A percentile compares a stretch with the other conserved stretches of the same genome.
Evolutionary conservation across 768 basidiomycete genomes (phyloP).

Genomic region (Pleurotus sapidus): DNA sequence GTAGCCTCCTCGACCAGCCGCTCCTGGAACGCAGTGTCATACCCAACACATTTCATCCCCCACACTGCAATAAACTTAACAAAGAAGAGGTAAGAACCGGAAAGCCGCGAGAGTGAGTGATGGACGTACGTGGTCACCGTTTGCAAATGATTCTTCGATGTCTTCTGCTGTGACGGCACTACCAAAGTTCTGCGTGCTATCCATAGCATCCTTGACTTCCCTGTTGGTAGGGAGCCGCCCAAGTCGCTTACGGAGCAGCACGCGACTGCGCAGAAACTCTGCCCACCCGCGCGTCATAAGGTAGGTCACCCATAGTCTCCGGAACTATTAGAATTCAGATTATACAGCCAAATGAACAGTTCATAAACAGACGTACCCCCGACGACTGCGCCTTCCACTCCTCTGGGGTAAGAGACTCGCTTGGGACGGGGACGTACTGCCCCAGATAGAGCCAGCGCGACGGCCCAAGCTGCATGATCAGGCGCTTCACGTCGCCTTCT

Average conservation of each 20-base stretch:
- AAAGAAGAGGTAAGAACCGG: neutral
- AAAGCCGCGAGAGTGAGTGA: neutral
- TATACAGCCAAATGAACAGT: neutral
- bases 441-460: conserved; percentile 27
- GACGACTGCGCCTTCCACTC: conserved; percentile 22
- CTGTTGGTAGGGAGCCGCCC: conserved; percentile 20
- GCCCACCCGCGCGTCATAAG: conserved; percentile 28
- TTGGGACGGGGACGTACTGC: conserved; percentile 16
- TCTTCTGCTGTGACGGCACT: conserved; percentile 19
- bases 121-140: conserved; percentile 28
- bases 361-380: neutral
- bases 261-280: conserved; percentile 17
- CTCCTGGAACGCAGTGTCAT: conserved; percentile 33
- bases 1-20: conserved; percentile 15
- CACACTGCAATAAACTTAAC: conserved; percentile 29
- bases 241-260: conserved; percentile 21
- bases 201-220: conserved; percentile 16
- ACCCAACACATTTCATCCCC: conserved; percentile 39
- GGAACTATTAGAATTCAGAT: conserved; percentile 15
- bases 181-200: too few relatives aligned
- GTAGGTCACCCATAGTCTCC: conserved; percentile 23
- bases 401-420: conserved; percentile 16
- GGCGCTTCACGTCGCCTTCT: neutral
- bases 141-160: conserved; percentile 21
- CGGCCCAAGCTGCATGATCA: conserved; percentile 12